Evolutionary conservation across 108 stramenopile genomes (phyloP).

Genomic region (Mayamaea pseudoterrestris): DNA sequence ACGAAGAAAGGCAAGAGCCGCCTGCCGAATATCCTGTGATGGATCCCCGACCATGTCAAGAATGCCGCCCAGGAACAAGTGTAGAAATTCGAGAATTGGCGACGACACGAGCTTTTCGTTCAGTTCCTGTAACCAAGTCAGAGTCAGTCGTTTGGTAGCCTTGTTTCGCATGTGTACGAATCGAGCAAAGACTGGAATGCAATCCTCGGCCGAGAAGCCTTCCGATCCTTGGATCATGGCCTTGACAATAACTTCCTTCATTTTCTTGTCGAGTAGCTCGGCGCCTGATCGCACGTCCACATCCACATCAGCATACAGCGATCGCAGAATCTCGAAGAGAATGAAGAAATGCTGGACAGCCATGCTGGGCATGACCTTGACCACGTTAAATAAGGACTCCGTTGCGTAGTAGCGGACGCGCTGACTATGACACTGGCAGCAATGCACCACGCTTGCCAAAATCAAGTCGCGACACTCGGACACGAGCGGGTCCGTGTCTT

Average conservation of each 20-base stretch:
- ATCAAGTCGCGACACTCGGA: slow-evolving; percentile 61
- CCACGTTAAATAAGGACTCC: slow-evolving; percentile 76
- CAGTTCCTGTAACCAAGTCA: slow-evolving; percentile 79
- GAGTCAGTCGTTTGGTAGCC: slow-evolving; percentile 69
- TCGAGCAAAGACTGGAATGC: slow-evolving; percentile 75
- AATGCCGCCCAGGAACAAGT: slow-evolving; percentile 68
- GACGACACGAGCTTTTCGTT: slow-evolving; percentile 68
- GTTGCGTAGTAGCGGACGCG: slow-evolving; percentile 83
- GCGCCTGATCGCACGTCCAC: slow-evolving; percentile 69
- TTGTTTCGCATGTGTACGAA: slow-evolving; percentile 84
- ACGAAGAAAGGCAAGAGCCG: slow-evolving; percentile 73
- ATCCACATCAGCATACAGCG: slow-evolving; percentile 75
- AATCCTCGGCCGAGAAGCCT: slow-evolving; percentile 77
- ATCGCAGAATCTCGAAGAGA: slow-evolving; percentile 72
- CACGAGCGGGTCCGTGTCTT: slow-evolving; percentile 13
- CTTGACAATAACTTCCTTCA: slow-evolving; percentile 73
- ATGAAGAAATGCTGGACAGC: slow-evolving; percentile 84
- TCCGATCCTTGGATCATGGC: slow-evolving; percentile 65
- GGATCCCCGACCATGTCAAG: slow-evolving; percentile 86
- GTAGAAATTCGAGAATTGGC: slow-evolving; percentile 75
- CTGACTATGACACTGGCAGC: slow-evolving; percentile 82
- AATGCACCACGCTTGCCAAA: slow-evolving; percentile 77
- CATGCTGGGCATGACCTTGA: slow-evolving; percentile 65
- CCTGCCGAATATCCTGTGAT: slow-evolving; percentile 61
- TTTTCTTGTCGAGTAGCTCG: slow-evolving; percentile 66